phyloP scores from a whole-genome alignment of 352 stramenopile genomes.

The Globisporangium ultimum region DNA sequence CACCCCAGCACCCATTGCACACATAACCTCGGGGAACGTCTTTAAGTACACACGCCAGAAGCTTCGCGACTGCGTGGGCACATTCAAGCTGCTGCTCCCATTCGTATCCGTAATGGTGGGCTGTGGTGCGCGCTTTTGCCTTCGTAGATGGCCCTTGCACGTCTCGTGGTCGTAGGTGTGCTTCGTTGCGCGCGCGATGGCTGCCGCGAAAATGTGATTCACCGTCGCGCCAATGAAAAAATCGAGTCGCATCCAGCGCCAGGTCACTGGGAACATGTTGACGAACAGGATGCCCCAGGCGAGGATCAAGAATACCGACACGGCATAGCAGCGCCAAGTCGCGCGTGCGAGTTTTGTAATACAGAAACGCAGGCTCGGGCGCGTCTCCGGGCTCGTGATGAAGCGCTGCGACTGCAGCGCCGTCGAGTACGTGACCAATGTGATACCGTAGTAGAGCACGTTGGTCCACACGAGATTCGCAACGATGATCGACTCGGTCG shows the following conservation, averaged over 20 bases:
- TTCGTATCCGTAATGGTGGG: too few relatives aligned
- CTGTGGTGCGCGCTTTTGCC: too few relatives aligned
- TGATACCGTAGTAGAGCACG: conserved; percentile 1
- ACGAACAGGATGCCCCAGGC: neutral
- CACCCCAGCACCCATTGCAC: neutral
- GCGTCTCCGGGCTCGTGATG: conserved; percentile 1
- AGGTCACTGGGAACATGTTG: neutral
- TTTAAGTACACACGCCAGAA: conserved; percentile 8
- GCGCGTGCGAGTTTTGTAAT: conserved; percentile 1
- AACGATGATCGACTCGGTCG: conserved; percentile 20
- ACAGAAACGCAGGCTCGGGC: neutral
- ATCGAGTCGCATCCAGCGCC: conserved; percentile 3
- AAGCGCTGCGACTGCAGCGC: conserved; percentile 10
- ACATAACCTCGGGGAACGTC: neutral
- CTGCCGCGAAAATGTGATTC: neutral
- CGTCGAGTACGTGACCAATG: conserved; percentile 3
- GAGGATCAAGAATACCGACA: neutral
- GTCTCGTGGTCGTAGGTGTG: conserved; percentile 1
- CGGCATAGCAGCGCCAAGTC: conserved; percentile 9
- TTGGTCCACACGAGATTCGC: conserved; percentile 26
- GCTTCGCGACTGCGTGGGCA: neutral
- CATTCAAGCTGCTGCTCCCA: too few relatives aligned
- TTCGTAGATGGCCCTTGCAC: conserved; percentile 1
- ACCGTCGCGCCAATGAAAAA: neutral
- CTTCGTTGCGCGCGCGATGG: neutral